Conservation (phyloP, 345 rosid species). For the Camelina laxa region DNA sequence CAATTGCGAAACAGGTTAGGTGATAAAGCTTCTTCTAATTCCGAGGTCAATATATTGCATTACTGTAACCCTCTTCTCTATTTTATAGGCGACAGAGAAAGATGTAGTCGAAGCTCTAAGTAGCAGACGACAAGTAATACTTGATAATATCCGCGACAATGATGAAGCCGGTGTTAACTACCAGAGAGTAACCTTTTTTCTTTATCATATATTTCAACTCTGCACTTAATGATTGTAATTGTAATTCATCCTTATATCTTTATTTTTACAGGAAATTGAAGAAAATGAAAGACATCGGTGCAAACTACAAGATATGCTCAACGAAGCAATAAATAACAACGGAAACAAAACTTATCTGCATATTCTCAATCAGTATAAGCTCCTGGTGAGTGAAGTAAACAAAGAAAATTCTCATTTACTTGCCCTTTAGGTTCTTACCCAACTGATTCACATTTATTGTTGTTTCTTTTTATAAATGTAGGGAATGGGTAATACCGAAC, state of each 20-base stretch:
- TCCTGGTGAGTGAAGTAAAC: slow-evolving; percentile 68
- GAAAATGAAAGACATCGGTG: slow-evolving; percentile 82
- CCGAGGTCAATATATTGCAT: slow-evolving; percentile 6
- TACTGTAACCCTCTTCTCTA: slow-evolving; percentile 26
- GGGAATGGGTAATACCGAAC: slow-evolving; percentile 95
- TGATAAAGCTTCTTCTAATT: neutral
- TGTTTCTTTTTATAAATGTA: slow-evolving; percentile 41
- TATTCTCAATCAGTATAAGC: slow-evolving; percentile 87
- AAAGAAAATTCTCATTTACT: slow-evolving; percentile 2
- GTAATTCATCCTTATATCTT: slow-evolving; percentile 17
- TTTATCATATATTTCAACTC: neutral
- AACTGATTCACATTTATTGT: slow-evolving; percentile 26
- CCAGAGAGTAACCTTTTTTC: slow-evolving; percentile 60
- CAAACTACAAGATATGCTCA: slow-evolving; percentile 81
- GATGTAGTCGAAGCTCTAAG: slow-evolving; percentile 67
- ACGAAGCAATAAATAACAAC: slow-evolving; percentile 77
- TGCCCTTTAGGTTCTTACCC: slow-evolving; percentile 4
- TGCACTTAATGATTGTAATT: slow-evolving; percentile 13
- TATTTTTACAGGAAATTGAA: slow-evolving; percentile 70
- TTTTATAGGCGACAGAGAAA: slow-evolving; percentile 62
- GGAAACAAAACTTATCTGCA: slow-evolving; percentile 87
- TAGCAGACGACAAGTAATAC: slow-evolving; percentile 86
- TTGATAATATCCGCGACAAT: slow-evolving; percentile 94
- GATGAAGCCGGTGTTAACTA: slow-evolving; percentile 89
- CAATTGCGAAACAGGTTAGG: slow-evolving; percentile 80